Evolutionary conservation across 2,329 filamentous ascomycete species (phyloP), one percentile per base, ranked within the genome.

Genomic region (Podosphaera leucotricha): DNA sequence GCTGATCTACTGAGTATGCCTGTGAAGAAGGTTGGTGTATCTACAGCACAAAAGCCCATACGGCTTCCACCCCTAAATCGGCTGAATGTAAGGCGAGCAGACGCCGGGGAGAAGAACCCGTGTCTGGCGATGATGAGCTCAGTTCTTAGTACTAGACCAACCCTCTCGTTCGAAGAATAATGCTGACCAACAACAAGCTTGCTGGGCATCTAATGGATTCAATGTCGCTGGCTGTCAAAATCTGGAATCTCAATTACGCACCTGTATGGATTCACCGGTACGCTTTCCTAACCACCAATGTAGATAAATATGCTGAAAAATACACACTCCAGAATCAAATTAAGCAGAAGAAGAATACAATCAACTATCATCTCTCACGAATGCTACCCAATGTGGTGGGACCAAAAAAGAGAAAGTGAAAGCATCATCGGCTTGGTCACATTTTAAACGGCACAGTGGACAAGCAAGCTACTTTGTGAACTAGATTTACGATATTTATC

Each of bases 351-450:
- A 83, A 77, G 65, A 87, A 76, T 60, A 75, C 72, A 50, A 85
- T 95, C 72, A 95, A 95, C 64, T 86, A 86, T 67, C 86, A 94
- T 60, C 66, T 95, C 38, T 71, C 72, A 52, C 74, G 90, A 55
- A 72, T 81, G 65, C 80, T 79, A 54, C 74, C 75, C 13, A 74
- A 77, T 59, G 66, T 92, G 66, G 71, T 77, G 64, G 70, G 78
- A 56, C 70, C 75, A 51, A 65, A 75, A 71, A 72, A 86, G 62
- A 70, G 68, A 61, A 72, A 37, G 16, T 41, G n/a, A 26, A n/a
- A 33, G 15, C 28, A 33, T 33, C 13, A 11, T 33, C 10, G 11
- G 13, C 4, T 6, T 28, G 11, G 24, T n/a, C n/a, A n/a, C 22
- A 24, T 24, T 24, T 24, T 24, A 8, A 24, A 8, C 22, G 22